Base-by-base conservation (phyloP, 495 filamentous ascomycete species). In the Gamarada debralockiae region DNA sequence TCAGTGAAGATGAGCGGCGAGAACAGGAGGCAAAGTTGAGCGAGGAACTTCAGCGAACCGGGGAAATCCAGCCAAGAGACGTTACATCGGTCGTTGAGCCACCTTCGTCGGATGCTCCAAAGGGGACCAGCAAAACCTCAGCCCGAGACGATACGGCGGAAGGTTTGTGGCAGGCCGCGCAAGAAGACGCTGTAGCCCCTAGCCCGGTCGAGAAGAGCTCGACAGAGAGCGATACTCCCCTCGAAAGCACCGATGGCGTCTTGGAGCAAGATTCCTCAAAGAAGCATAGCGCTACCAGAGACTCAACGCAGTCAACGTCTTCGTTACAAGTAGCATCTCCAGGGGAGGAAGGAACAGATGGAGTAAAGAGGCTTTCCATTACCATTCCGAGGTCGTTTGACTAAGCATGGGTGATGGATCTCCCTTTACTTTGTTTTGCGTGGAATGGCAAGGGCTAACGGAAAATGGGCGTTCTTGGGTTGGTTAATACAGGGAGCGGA, bases 311-410 rank as follows among this genome's bases (percentile, higher is more conserved):
- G 18, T 58, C 56, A 13, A 53, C 55, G 12, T 55, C 55, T 3
- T 59, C 59, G 8, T 54, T 53, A 29, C 22, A 40, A 24, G 49
- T 52, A 6, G 13, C 24, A n/a, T 44, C 52, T 22, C 46, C 54
- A 13, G 44, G 24, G 3, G 52, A 36, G 13, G 51, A 15, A 14
- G 57, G 37, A 18, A 55, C 54, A 21, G 57, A 55, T 0, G 60
- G 45, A 3, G n/a, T 23, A 23, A 51, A 59, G 48, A 51, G 57
- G n/a, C 54, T 63, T 3, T 63, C 60, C 21, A 57, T 63, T 13
- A 63, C 60, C 10, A 63, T 63, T 34, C 60, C 60, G 10, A 54
- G 56, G 3, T 21, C 49, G n/a, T 57, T 50, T 48, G 54, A 60
- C 20, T 57, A 24, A 54, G 21, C 25, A 7, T 27, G 13, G 29